Evolutionary conservation across 257 asterid genomes (phyloP).

Genomic region (Solanum gandarillasii): DNA sequence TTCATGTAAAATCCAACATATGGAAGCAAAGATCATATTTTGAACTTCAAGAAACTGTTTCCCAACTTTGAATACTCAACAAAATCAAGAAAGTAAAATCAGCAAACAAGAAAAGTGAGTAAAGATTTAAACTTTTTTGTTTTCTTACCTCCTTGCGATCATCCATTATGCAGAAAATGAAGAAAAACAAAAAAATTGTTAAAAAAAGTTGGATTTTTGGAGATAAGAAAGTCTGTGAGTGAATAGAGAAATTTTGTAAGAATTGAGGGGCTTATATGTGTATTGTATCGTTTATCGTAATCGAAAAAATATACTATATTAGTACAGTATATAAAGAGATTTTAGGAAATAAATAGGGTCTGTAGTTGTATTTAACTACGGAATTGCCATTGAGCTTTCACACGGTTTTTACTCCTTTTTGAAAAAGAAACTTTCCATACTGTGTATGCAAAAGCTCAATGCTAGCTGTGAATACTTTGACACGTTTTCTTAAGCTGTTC

Average conservation of each 20-base stretch:
- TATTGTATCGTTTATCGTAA: background rate
- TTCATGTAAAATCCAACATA: background rate
- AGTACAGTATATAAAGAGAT: background rate
- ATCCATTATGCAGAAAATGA: conserved; percentile 6
- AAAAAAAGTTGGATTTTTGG: background rate
- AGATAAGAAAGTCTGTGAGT: background rate
- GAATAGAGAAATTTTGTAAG: background rate
- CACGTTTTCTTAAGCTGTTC: background rate
- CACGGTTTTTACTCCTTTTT: background rate
- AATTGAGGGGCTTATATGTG: background rate
- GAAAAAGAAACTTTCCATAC: background rate
- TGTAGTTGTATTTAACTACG: background rate
- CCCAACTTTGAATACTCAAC: background rate
- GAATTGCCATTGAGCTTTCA: background rate
- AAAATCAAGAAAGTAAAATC: background rate
- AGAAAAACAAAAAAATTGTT: background rate
- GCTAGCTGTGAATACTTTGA: background rate
- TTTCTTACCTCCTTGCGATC: conserved; percentile 17
- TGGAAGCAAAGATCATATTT: background rate
- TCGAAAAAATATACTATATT: background rate
- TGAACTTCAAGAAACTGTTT: background rate
- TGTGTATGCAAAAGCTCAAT: background rate
- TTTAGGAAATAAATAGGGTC: background rate
- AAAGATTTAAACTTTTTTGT: background rate
- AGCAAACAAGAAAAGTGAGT: background rate